These are phyloP conservation scores for Penicillium vulpinum DNA, from an alignment of 2,329 filamentous ascomycete species.

Conservation along the genomic window DNA sequence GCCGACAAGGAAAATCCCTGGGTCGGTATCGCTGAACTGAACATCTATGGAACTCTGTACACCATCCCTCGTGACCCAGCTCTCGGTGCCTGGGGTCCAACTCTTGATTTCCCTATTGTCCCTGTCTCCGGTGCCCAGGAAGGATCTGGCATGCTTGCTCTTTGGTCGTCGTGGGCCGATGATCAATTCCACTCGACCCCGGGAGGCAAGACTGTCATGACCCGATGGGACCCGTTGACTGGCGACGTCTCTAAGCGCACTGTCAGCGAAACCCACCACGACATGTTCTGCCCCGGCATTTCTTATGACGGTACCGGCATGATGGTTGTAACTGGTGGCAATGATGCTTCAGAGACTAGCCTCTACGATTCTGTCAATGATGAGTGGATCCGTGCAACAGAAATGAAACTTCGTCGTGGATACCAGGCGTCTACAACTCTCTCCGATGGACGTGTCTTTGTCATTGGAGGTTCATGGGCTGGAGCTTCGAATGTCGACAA, in stretches of 20 bases:
- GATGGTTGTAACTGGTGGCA: conserved; percentile 57
- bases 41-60: conserved; percentile 11
- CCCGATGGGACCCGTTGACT: conserved; percentile 12
- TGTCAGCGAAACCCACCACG: conserved; percentile 27
- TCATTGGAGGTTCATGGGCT: conserved; percentile 59
- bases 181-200: conserved; percentile 16
- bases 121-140: conserved; percentile 26
- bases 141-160: conserved; percentile 13
- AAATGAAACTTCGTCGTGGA: conserved; percentile 51
- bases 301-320: conserved; percentile 51
- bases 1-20: neutral
- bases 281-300: conserved; percentile 48
- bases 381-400: conserved; percentile 35
- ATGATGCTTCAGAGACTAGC: conserved; percentile 50
- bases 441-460: conserved; percentile 58
- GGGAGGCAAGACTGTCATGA: conserved; percentile 20
- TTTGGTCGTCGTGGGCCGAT: conserved; percentile 21
- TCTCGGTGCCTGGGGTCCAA: conserved; percentile 29
- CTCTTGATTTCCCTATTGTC: conserved; percentile 29
- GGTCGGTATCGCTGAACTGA: conserved; percentile 11
- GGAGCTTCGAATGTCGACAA: conserved; percentile 51
- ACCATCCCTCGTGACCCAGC: conserved; percentile 14
- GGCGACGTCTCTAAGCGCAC: conserved; percentile 12
- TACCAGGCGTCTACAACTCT: conserved; percentile 55
- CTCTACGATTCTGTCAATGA: conserved; percentile 36